These are phyloP conservation scores for Chlamydomonas incerta DNA, from an alignment of 139 green algal genomes.

Conservation along the genomic window DNA sequence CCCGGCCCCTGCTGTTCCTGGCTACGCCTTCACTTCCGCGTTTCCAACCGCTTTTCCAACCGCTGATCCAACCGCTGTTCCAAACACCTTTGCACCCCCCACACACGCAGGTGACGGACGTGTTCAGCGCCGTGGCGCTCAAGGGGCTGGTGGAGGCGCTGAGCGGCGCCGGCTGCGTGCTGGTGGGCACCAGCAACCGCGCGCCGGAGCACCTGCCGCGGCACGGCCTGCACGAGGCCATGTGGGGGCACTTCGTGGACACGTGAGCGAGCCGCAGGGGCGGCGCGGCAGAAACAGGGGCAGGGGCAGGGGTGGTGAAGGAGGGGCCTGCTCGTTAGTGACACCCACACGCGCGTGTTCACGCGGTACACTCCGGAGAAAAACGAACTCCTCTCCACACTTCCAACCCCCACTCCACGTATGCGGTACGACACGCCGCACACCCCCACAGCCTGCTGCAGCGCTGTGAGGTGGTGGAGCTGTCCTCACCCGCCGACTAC, in stretches of 20 bases:
- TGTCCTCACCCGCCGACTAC: constrained; percentile 61
- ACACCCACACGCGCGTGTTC: no score
- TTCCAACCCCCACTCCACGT: neutral
- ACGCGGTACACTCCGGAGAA: no score
- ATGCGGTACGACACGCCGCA: no score
- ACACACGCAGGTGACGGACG: constrained; percentile 63
- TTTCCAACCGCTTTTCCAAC: neutral
- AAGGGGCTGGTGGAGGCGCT: constrained; percentile 76
- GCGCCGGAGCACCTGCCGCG: constrained; percentile 54
- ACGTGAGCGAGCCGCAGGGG: no score
- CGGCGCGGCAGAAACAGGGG: no score
- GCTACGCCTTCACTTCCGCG: neutral
- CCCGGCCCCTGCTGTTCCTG: no score
- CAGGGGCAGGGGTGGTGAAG: no score
- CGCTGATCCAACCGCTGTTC: neutral
- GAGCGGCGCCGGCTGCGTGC: constrained; percentile 60
- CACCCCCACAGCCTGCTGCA: constrained; percentile 34
- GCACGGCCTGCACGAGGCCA: constrained; percentile 67
- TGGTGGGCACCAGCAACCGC: constrained; percentile 61
- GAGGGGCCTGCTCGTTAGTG: no score
- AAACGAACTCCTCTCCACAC: neutral
- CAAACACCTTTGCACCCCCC: neutral
- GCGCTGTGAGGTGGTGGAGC: constrained; percentile 55
- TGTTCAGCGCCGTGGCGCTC: constrained; percentile 75
- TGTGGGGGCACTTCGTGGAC: constrained; percentile 63